These are phyloP conservation scores for Tulasnella sp. DNA, from an alignment of 768 basidiomycete genomes.

Conservation along the genomic window DNA sequence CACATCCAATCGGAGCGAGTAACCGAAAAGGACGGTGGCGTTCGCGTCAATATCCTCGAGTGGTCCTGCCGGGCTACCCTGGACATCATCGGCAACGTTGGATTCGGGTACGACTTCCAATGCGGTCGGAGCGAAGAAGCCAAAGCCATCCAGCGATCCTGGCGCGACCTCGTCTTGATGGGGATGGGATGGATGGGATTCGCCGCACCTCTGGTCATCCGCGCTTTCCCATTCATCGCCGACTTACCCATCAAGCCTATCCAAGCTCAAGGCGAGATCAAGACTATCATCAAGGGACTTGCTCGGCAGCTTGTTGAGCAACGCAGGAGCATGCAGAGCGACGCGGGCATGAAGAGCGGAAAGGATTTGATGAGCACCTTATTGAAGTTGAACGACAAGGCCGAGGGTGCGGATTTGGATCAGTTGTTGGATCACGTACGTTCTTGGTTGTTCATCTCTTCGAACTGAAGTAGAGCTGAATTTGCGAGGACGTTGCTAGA, in stretches of 20 bases:
- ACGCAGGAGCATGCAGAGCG: not conserved
- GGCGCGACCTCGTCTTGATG: constrained; percentile 27
- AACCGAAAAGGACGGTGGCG: not conserved
- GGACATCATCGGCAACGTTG: constrained; percentile 33
- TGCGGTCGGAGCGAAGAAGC: constrained; percentile 32
- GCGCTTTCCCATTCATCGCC: constrained; percentile 29
- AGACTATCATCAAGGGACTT: constrained; percentile 26
- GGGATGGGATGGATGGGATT: constrained; percentile 24
- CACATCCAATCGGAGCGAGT: not conserved
- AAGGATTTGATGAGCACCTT: constrained; percentile 21
- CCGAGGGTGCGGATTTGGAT: constrained; percentile 16
- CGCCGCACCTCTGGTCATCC: constrained; percentile 25
- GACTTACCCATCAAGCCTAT: constrained; percentile 28
- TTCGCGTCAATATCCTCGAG: constrained; percentile 21
- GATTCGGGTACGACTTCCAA: constrained; percentile 37
- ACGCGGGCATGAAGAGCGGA: constrained; percentile 8
- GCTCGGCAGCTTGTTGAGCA: constrained; percentile 13
- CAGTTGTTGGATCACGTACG: constrained; percentile 23
- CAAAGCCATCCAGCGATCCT: constrained; percentile 28
- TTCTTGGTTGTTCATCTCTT: no score
- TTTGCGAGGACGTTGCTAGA: constrained; percentile 24
- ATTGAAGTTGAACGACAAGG: not conserved
- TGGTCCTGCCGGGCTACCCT: constrained; percentile 24
- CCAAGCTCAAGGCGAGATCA: constrained; percentile 28
- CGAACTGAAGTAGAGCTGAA: no score